Evolutionary conservation across 2,329 filamentous ascomycete species (phyloP).

Genomic region (Colletotrichum viniferum): DNA sequence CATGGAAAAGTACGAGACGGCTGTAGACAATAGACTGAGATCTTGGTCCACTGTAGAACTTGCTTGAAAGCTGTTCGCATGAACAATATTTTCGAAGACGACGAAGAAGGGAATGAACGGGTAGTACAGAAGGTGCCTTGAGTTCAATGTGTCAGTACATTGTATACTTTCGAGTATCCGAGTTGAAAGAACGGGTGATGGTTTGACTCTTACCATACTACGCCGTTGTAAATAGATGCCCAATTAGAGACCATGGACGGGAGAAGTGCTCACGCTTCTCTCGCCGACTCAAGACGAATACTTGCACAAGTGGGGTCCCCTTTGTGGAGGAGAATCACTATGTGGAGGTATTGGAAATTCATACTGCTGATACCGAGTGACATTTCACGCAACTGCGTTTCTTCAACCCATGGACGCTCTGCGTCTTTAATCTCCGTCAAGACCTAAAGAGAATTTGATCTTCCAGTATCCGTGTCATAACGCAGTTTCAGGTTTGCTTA

Average conservation of each 20-base stretch:
- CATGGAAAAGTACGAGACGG: slow-evolving; percentile 1
- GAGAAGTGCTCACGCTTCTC: not conserved
- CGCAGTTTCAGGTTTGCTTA: not conserved
- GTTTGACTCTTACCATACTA: not conserved
- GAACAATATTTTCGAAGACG: not conserved
- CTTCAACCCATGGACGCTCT: not conserved
- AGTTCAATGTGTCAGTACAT: not conserved
- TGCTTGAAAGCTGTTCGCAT: not conserved
- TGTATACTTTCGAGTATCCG: not conserved
- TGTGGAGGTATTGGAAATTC: not conserved
- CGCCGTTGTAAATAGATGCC: not conserved
- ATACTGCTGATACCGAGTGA: not conserved
- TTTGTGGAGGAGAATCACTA: slow-evolving; percentile 2
- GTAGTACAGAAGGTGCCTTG: not conserved
- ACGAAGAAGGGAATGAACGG: slow-evolving; percentile 4
- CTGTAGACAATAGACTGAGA: not conserved
- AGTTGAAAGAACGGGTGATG: rapidly evolving
- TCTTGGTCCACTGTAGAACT: not conserved
- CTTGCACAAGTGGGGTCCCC: not conserved
- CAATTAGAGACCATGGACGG: not conserved
- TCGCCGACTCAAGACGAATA: not conserved
- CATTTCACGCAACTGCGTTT: not conserved
- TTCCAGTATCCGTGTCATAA: not conserved
- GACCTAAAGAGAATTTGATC: not conserved
- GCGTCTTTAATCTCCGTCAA: not conserved